Base-by-base conservation (phyloP, 2,329 filamentous ascomycete species). In the Penicillium sp. region DNA sequence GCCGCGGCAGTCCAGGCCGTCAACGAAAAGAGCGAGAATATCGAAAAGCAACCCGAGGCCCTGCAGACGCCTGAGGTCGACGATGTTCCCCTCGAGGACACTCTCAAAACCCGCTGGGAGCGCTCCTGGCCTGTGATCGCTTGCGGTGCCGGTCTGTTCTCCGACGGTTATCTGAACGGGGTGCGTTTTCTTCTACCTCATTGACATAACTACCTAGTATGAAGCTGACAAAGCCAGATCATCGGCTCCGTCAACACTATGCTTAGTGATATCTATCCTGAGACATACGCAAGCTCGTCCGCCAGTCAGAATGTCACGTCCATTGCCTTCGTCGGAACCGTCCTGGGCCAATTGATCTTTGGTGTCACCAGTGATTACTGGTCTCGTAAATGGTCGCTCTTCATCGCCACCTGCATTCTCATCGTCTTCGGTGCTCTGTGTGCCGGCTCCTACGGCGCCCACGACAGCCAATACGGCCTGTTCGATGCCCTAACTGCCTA, bases 141-240 rank as follows among this genome's bases (percentile, higher is more conserved):
- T 45, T 96, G 91, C 67, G 92, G 92, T 62, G 89, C 91, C 52
- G 92, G 92, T 66, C 80, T 96, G 1, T 96, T 96, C 74, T 91
- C 88, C 23, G 92, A 96, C 71, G 92, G 92, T 16, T 96, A 96
- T 71, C 83, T 96, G 68, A 95, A 96, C 74, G 91, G 90, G 66
- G 89, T 91, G 75, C 65, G 75, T 67, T 47, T 24, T 26, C 11
- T 47, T 6, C 12, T 47, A 7, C 43, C 43, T 16, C 18, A 45
- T 20, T 23, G 6, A 18, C n/a, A 7, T 26, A 47, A 47, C 5
- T 38, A n/a, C 11, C 3, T 38, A 12, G 16, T 5, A n/a, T 38
- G 33, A 14, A 20, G 9, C 45, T 47, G 14, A 45, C 52, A 35
- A 28, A 42, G 56, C 11, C 62, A 76, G 88, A 88, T 96, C 61